Conservation (phyloP, 1,139 yeast species). For the Sugiyamaella novakii region DNA sequence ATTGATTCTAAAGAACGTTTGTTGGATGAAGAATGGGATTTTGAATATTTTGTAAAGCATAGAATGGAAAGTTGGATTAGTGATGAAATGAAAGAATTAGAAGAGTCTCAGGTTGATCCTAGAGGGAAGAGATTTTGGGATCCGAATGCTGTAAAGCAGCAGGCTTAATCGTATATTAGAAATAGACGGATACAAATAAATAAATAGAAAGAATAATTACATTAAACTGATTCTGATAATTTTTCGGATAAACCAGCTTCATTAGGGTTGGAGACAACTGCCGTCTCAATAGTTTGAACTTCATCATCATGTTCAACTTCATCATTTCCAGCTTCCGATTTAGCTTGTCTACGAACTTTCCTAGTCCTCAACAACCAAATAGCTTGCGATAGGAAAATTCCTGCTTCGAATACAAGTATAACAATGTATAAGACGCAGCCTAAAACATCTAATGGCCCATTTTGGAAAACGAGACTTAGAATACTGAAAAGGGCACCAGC, state of each 20-base stretch:
- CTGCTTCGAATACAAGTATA: slow-evolving; percentile 72
- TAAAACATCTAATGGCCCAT: slow-evolving; percentile 61
- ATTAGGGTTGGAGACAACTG: too few relatives aligned
- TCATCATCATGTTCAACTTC: background rate
- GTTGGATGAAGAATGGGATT: slow-evolving; percentile 32
- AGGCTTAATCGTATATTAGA: background rate
- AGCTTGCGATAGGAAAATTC: slow-evolving; percentile 69
- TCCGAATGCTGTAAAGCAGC: slow-evolving; percentile 18
- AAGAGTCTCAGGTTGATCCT: slow-evolving; percentile 21
- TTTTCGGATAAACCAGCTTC: too few relatives aligned
- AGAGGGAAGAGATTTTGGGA: slow-evolving; percentile 31
- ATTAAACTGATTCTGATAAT: too few relatives aligned
- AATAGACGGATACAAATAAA: background rate
- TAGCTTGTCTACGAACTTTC: slow-evolving; percentile 27
- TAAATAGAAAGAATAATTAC: too few relatives aligned
- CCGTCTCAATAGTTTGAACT: too few relatives aligned
- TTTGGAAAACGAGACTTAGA: slow-evolving; percentile 49
- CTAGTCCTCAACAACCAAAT: slow-evolving; percentile 68
- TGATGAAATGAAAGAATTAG: slow-evolving; percentile 30
- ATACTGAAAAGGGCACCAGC: slow-evolving; percentile 79
- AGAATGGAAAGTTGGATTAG: slow-evolving; percentile 33
- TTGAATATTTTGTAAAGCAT: slow-evolving; percentile 27
- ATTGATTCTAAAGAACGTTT: slow-evolving; percentile 24
- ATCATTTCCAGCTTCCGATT: background rate
- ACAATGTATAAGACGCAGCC: slow-evolving; percentile 75